phyloP scores from a whole-genome alignment of 768 basidiomycete species.

The Tremella mesenterica region DNA sequence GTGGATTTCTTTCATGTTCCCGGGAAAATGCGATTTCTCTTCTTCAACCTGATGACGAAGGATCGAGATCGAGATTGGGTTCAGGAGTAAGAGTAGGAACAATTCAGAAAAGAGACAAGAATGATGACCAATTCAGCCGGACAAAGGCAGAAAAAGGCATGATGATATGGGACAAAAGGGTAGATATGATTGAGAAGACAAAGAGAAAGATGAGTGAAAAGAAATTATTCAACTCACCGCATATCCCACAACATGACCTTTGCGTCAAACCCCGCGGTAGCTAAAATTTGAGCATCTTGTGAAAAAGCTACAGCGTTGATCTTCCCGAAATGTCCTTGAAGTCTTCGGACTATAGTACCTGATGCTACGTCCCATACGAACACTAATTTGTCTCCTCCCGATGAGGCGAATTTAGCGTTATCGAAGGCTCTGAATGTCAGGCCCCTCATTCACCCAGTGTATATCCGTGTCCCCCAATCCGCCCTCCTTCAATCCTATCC shows the following conservation, averaged over 20 bases:
- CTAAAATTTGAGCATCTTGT: slow-evolving; percentile 71
- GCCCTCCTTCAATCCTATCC: too few relatives aligned
- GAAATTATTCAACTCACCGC: slow-evolving; percentile 52
- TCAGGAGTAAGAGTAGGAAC: too few relatives aligned
- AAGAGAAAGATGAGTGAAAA: background rate
- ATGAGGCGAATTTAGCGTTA: slow-evolving; percentile 87
- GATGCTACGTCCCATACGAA: slow-evolving; percentile 94
- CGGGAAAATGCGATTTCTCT: too few relatives aligned
- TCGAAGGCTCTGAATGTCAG: slow-evolving; percentile 72
- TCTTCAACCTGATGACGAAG: too few relatives aligned
- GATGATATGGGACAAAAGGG: too few relatives aligned
- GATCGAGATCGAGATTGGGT: too few relatives aligned
- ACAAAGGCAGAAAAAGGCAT: too few relatives aligned
- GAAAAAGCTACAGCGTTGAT: slow-evolving; percentile 79
- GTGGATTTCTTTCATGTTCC: too few relatives aligned
- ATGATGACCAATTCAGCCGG: too few relatives aligned
- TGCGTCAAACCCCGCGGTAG: slow-evolving; percentile 86
- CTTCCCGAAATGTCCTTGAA: slow-evolving; percentile 82
- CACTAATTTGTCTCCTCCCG: slow-evolving; percentile 84
- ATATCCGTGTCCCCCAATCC: too few relatives aligned
- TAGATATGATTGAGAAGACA: background rate
- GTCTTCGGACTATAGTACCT: slow-evolving; percentile 69
- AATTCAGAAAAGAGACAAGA: too few relatives aligned
- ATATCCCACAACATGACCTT: slow-evolving; percentile 89
- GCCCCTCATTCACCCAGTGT: too few relatives aligned